phyloP scores from a whole-genome alignment of 2,329 filamentous ascomycete genomes.

The Helicocarpus griseus region DNA sequence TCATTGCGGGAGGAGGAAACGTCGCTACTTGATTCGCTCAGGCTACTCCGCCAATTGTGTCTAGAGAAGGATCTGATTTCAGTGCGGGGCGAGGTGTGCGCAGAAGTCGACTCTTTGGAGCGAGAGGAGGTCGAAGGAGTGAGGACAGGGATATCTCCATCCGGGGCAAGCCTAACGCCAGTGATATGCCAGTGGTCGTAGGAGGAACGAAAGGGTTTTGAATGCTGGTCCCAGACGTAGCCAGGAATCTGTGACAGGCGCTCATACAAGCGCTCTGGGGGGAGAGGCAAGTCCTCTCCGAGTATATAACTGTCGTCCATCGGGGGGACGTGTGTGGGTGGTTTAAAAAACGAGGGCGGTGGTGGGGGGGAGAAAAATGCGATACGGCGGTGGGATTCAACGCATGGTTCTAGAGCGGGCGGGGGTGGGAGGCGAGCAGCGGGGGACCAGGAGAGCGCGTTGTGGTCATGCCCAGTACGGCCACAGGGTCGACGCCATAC shows the following conservation, averaged over 20 bases:
- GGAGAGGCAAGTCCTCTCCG: slow-evolving; percentile 41
- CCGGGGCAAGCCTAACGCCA: slow-evolving; percentile 48
- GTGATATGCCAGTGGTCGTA: slow-evolving; percentile 85
- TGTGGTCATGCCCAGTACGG: too few species aligned
- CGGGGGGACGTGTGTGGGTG: not conserved
- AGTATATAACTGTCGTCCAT: slow-evolving; percentile 26
- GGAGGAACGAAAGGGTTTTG: slow-evolving; percentile 43
- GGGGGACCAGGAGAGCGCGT: too few species aligned
- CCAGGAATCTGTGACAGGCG: slow-evolving; percentile 62
- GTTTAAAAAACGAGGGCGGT: too few species aligned
- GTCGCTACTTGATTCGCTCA: slow-evolving; percentile 42
- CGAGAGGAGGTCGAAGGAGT: slow-evolving; percentile 34
- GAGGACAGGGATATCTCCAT: slow-evolving; percentile 27
- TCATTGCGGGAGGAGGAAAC: slow-evolving; percentile 30
- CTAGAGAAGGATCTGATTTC: slow-evolving; percentile 32
- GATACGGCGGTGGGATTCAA: not conserved
- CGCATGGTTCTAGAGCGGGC: not conserved
- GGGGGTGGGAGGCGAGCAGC: not conserved
- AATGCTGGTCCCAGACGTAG: slow-evolving; percentile 65
- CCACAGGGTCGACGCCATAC: too few species aligned
- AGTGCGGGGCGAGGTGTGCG: slow-evolving; percentile 33
- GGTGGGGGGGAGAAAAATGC: not conserved
- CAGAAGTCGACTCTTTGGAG: slow-evolving; percentile 34
- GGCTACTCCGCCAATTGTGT: slow-evolving; percentile 40
- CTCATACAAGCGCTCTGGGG: slow-evolving; percentile 61